Evolutionary conservation across 495 filamentous ascomycete species (phyloP), one percentile per base, ranked within the genome.

Genomic region (Penicillium taxi): DNA sequence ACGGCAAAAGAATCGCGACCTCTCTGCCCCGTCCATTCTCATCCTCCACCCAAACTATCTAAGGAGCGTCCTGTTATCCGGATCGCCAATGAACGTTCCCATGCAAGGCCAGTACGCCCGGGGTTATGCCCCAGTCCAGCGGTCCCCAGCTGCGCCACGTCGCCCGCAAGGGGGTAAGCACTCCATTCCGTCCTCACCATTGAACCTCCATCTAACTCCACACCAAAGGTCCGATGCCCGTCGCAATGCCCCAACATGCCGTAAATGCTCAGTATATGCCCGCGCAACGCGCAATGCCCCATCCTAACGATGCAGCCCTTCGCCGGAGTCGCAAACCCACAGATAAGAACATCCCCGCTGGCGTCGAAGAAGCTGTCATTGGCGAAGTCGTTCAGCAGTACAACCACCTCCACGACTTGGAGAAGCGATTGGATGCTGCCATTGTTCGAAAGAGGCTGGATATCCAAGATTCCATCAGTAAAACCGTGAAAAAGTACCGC

Each of bases 381-480:
- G 84, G 86, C 31, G 83, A 94, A 55, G 81, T 81, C 21, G 87
- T 86, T 13, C 66, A 79, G 50, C 75, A 85, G 41, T 99, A 99
- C 61, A 77, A 76, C 50, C 72, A 77, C 35, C 64, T 96, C 44
- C 77, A 84, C 57, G 90, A 95, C 32, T 59, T 93, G 26, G 93
- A 99, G 73, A 76, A 87, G 55, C 76, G 78, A 37, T 69, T 96
- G 36, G 93, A 99, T 66, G 85, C 88, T 15, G 82, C 86, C n/a
- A 91, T 96, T 70, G 84, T 91, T 58, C 75, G 89, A 48, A 99
- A 96, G 68, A 72, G 87, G 42, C 61, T 96, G 42, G 91, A 99
- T 58, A 82, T 94, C 34, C 75, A 84, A 36, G 90, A 95, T 50
- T 80, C 82, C 11, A 75, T 90, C 23, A 84, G 77, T 58, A 77